Evolutionary conservation across 805 yeast genomes (phyloP).

Genomic region (Ogataea glucozyma): DNA sequence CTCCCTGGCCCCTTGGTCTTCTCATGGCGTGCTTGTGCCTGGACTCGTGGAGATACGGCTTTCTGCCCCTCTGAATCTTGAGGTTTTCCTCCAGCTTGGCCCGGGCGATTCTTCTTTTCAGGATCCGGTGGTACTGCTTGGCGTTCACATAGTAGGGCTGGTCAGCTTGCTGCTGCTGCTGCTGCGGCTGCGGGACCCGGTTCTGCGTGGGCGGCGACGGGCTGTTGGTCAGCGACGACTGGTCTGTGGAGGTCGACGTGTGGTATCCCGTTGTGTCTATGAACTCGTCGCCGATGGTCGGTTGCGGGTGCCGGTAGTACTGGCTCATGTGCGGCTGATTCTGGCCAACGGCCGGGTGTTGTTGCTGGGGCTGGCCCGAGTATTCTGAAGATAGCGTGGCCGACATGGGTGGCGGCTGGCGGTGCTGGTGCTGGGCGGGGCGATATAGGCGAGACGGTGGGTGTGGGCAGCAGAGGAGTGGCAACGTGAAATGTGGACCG

Average conservation of each 20-base stretch:
- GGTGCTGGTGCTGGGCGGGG: not conserved
- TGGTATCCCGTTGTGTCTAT: constrained; percentile 22
- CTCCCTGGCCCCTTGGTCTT: constrained; percentile 98
- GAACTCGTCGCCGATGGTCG: constrained; percentile 19
- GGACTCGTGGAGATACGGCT: constrained; percentile 93
- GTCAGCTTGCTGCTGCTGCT: constrained; percentile 42
- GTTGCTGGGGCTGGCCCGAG: constrained; percentile 17
- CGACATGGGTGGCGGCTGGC: constrained; percentile 14
- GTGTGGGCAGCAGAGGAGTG: too few relatives aligned
- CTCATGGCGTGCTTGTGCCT: constrained; percentile 99
- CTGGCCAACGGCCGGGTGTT: constrained; percentile 8
- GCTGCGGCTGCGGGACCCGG: constrained; percentile 10
- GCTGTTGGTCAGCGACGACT: constrained; percentile 22
- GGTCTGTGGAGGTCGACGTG: constrained; percentile 24
- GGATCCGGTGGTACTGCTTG: constrained; percentile 91
- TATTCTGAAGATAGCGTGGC: constrained; percentile 21
- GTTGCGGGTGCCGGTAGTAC: constrained; percentile 18
- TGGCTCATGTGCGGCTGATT: constrained; percentile 16
- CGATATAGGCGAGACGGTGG: not conserved
- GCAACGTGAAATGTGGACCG: not conserved
- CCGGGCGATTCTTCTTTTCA: constrained; percentile 90
- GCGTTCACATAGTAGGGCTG: constrained; percentile 98
- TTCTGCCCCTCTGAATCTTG: constrained; percentile 84
- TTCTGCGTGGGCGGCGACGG: constrained; percentile 22
- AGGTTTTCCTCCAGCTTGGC: constrained; percentile 89